Evolutionary conservation across 257 asterid species (phyloP), one percentile per base, ranked within the genome.

Genomic region (Paulownia fortunei): DNA sequence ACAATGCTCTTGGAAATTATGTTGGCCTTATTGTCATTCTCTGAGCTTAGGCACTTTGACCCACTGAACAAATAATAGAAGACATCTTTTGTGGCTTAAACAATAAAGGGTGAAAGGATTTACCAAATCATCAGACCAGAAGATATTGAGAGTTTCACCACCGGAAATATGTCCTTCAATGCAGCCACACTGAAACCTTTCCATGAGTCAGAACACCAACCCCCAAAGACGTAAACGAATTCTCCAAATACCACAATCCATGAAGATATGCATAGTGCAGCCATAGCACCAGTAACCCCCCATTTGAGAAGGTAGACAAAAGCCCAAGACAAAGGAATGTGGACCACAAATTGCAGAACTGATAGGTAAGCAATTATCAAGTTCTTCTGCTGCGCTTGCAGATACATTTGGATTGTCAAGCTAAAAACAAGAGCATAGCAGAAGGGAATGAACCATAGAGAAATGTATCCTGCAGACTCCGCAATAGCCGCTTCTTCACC

Each of bases 351-450:
- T 74, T 89, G 94, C 69, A 78, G 27, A 30, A 82, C 5, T 0
- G 98, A 77, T 47, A 92, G 81, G 88, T 91, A 94, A 11, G 96
- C 98, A 49, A 94, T 61, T 32, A 92, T 79, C 82, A 84, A 21
- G 69, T 94, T 94, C 89, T 94, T 94, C 76, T 90, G 97, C 78
- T 94, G 98, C 26, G 98, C 97, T 89, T 92, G 98, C 23, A 94
- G 85, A 78, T 49, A 94, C 98, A 94, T 94, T 77, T 94, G 98
- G 62, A 88, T 87, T 3, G 98, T 94, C 88, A 94, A 84, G 84
- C 86, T 59, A 58, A 94, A 94, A 18, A 94, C 92, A 5, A 91
- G 88, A 73, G 79, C 80, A 73, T 92, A 94, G 77, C 88, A 52
- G 66, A 78, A 85, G 49, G 97, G 97, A 60, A 94, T 92, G 91